A percentile compares a stretch with the other conserved stretches of the same genome.
Conservation (phyloP, 129 eudicot genomes). For the Flaveria brownii region DNA sequence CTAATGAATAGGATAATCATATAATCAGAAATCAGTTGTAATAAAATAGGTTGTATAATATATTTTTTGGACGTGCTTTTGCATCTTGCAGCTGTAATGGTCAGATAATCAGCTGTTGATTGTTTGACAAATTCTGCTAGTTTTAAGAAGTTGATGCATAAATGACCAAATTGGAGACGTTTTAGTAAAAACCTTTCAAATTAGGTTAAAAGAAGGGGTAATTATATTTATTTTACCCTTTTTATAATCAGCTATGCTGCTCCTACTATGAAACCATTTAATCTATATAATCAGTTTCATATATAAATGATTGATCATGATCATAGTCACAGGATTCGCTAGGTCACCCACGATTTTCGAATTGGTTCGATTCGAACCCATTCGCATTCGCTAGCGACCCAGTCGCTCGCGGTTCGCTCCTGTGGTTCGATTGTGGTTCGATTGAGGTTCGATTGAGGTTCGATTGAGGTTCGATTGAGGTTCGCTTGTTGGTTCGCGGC, state of each 20-base stretch:
- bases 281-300: neutral
- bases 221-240: neutral
- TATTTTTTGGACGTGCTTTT: neutral
- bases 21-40: neutral
- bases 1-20: neutral
- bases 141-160: neutral
- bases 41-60: neutral
- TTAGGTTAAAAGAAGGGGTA: neutral
- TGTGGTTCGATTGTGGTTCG: too few species aligned
- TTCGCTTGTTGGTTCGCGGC: too few species aligned
- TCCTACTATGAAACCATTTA: neutral
- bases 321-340: too few species aligned
- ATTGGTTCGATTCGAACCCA: too few species aligned
- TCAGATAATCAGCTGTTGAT: neutral
- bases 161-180: neutral
- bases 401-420: too few species aligned
- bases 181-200: neutral
- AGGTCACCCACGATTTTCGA: too few species aligned
- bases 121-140: neutral
- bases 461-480: too few species aligned
- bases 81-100: neutral
- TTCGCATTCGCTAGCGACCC: too few species aligned
- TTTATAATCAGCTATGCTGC: neutral
- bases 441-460: too few species aligned
- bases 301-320: conserved; percentile 15